Base-by-base conservation (phyloP, 2,329 filamentous ascomycete genomes). In the Mariannaea elegans region DNA sequence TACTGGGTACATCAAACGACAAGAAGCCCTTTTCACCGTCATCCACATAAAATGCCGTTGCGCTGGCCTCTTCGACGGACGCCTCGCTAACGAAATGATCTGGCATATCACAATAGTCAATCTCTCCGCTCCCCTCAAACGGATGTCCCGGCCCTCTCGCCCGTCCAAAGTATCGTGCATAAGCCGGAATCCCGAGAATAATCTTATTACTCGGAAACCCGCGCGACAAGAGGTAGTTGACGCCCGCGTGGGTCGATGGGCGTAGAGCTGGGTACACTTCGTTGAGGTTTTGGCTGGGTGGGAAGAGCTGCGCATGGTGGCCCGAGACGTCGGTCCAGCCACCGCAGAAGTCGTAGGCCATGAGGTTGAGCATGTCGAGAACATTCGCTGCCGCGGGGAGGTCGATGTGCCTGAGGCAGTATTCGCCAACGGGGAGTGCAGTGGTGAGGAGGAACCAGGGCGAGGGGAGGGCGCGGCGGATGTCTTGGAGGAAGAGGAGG, bases 301-400 rank as follows among this genome's bases (percentile, higher is more conserved):
- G 76, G 50, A 82, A 81, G 0, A 91, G 81, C 68, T 89, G 87
- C 2, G 88, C 85, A 34, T 90, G 88, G 69, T 90, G 87, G 12
- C 87, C 88, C 9, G 82, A 84, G 27, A 84, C 81, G 19, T 79
- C 73, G 2, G 81, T 82, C 88, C 88, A 90, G 7, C 85, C 81
- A 0, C 88, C 88, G 0, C 83, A 81, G 65, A 90, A 90, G 72
- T 91, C 88, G 70, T 91, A 91, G 12, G 83, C 81, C 89, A 91
- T 91, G 42, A 91, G 78, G 68, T 90, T 90, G 61, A 90, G 76
- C 67, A 84, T 79, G 71, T 90, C 87, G 44, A 90, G 79, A 34
- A 85, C 76, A 3, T 77, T 65, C 2, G 82, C 78, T 2, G 84
- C 83, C 10, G 79, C 76, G 3, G 67, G 65, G 4, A 90, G 76